Base-by-base conservation (phyloP, 2,329 filamentous ascomycete species). In the Trichoderma atrobrunneum region DNA sequence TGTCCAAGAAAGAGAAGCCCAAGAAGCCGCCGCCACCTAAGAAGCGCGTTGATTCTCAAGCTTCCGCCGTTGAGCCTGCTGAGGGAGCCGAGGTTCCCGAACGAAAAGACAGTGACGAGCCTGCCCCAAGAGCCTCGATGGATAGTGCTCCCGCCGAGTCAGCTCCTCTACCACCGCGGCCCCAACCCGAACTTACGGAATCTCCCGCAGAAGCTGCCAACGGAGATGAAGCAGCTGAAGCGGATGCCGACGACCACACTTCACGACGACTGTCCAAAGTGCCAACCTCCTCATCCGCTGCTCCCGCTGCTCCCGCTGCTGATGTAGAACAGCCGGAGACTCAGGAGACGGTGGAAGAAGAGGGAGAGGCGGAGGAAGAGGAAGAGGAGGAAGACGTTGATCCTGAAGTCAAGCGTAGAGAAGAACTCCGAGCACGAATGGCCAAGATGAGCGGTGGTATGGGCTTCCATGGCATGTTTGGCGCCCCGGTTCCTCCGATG, bases 371-470 rank as follows among this genome's bases (percentile, higher is more conserved):
- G 12, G 89, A 89, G 3, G 90, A 89, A 16, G 91, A 91, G n/a
- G 92, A 92, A 24, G 92, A 94, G 36, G 93, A 95, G 62, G 93
- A 95, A 32, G 93, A 97, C 18, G 85, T 97, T 66, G 95, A 98
- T 78, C 94, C 94, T 1, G 96, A 99, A 80, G 87, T 93, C 26
- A 91, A 89, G 76, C 91, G 95, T 67, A 93, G 92, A 79, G 91
- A 97, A 82, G 95, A 98, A 80, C 86, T 99, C 36, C 90, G 96
- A 73, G 94, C 96, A 74, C 90, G 96, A 77, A 99, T 99, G 94
- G 96, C 96, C 60, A 98, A 97, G 83, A 96, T 99, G 92, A 97
- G 95, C 76, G 95, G 95, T 70, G 95, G 95, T 26, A 97, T 97
- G 93, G 94, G 94, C 61, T 97, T 98, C 92, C 90, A 94, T 79